These are phyloP conservation scores for Cryptosporidium andersoni DNA, from an alignment of 169 alveolate species.

Conservation along the genomic window DNA sequence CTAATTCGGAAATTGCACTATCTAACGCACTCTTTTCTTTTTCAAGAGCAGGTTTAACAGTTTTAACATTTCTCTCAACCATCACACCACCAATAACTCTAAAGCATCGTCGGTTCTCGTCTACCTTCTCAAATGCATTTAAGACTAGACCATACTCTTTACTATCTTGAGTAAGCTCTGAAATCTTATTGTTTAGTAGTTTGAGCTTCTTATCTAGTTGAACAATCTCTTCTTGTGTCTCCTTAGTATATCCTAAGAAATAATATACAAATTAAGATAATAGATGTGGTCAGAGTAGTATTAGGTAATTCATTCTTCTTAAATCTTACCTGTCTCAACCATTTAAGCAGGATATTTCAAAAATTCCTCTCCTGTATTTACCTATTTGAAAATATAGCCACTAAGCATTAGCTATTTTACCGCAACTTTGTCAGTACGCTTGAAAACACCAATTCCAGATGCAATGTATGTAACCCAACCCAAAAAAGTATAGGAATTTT, in stretches of 20 bases:
- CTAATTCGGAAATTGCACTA: slow-evolving; percentile 43
- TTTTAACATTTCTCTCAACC: slow-evolving; percentile 88
- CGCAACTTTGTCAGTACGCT: too few relatives aligned
- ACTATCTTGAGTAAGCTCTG: slow-evolving; percentile 84
- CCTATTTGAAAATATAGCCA: too few relatives aligned
- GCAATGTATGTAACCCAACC: background rate
- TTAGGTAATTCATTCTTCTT: too few relatives aligned
- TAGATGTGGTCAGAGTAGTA: too few relatives aligned
- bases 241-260: background rate
- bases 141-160: slow-evolving; percentile 87
- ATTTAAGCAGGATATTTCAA: too few relatives aligned
- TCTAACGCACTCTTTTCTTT: slow-evolving; percentile 75
- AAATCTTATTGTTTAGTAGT: slow-evolving; percentile 75
- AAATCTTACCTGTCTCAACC: too few relatives aligned
- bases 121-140: slow-evolving; percentile 83
- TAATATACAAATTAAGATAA: background rate
- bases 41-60: slow-evolving; percentile 86
- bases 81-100: slow-evolving; percentile 89
- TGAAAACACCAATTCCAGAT: background rate
- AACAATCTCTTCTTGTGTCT: slow-evolving; percentile 30
- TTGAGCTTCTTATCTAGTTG: slow-evolving; percentile 78
- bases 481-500: background rate
- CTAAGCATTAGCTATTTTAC: too few relatives aligned
- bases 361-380: too few relatives aligned
- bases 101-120: slow-evolving; percentile 86